Conservation (phyloP, 2,329 filamentous ascomycete genomes). For the Macrophomina pseudophaseolina region DNA sequence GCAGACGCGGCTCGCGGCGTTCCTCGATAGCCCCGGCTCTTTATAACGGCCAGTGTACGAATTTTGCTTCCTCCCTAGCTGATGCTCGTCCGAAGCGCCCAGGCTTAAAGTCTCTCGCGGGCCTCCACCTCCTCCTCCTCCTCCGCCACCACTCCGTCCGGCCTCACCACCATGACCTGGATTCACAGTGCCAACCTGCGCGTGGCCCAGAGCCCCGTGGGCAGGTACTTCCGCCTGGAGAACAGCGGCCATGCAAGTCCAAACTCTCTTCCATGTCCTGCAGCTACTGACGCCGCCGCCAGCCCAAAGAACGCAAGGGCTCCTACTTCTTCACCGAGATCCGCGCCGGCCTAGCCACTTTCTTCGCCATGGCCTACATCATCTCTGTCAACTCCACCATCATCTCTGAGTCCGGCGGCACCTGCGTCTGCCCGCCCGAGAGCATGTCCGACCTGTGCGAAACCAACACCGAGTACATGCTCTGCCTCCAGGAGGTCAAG, state of each 20-base stretch:
- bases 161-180: slow-evolving; percentile 29
- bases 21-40: slow-evolving; percentile 7
- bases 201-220: slow-evolving; percentile 42
- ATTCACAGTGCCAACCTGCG: slow-evolving; percentile 41
- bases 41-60: slow-evolving; percentile 12
- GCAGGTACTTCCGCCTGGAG: slow-evolving; percentile 71
- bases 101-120: not conserved
- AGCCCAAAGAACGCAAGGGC: slow-evolving; percentile 74
- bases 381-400: slow-evolving; percentile 73
- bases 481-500: slow-evolving; percentile 69
- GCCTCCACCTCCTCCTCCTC: not conserved
- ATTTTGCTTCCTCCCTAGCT: not conserved
- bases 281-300: slow-evolving; percentile 28
- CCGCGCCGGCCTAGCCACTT: slow-evolving; percentile 78
- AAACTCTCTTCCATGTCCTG: slow-evolving; percentile 14
- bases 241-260: slow-evolving; percentile 78
- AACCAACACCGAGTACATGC: slow-evolving; percentile 62
- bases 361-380: slow-evolving; percentile 60
- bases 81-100: not conserved
- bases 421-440: slow-evolving; percentile 70
- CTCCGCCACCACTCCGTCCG: not conserved
- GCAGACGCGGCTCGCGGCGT: not conserved
- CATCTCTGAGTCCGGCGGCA: slow-evolving; percentile 73
- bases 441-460: slow-evolving; percentile 59
- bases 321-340: slow-evolving; percentile 83